Conservation (phyloP, 805 yeast genomes). For the Saturnispora silvae region DNA sequence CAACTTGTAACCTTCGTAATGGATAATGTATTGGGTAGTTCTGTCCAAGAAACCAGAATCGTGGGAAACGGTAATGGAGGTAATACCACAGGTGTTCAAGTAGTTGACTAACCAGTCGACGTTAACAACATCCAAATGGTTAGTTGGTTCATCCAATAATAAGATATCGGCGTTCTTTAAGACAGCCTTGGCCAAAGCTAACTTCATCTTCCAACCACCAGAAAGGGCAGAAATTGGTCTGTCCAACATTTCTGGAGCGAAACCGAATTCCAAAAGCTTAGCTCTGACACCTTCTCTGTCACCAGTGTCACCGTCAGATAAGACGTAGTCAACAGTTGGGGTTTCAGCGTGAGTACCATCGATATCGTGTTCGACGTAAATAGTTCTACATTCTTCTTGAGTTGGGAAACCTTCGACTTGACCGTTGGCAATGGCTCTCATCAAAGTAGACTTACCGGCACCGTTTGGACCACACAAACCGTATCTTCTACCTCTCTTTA, state of each 20-base stretch:
- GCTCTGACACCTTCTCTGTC: constrained; percentile 59
- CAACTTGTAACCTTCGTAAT: constrained; percentile 99
- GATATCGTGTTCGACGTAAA: constrained; percentile 98
- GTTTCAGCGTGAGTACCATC: constrained; percentile 98
- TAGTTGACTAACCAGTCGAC: constrained; percentile 99
- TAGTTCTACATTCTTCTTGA: constrained; percentile 98
- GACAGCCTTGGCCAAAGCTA: constrained; percentile 98
- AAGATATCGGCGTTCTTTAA: constrained; percentile 96
- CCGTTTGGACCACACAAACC: constrained; percentile 99
- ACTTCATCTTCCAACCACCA: constrained; percentile 99
- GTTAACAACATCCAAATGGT: constrained; percentile 99
- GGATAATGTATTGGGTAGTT: constrained; percentile 95
- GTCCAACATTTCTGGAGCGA: constrained; percentile 84
- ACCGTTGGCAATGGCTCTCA: constrained; percentile 96
- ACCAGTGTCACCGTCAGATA: constrained; percentile 47
- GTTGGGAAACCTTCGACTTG: constrained; percentile 99
- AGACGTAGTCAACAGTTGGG: constrained; percentile 85
- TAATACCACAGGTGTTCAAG: constrained; percentile 96
- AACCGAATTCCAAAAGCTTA: constrained; percentile 82
- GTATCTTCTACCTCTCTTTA: constrained; percentile 98
- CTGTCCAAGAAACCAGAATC: constrained; percentile 99
- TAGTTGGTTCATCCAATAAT: constrained; percentile 98
- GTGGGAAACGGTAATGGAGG: constrained; percentile 97
- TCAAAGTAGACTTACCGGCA: constrained; percentile 96
- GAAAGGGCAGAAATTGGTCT: constrained; percentile 96